Base-by-base conservation (phyloP, 768 basidiomycete genomes). In the Mrakia frigida region DNA sequence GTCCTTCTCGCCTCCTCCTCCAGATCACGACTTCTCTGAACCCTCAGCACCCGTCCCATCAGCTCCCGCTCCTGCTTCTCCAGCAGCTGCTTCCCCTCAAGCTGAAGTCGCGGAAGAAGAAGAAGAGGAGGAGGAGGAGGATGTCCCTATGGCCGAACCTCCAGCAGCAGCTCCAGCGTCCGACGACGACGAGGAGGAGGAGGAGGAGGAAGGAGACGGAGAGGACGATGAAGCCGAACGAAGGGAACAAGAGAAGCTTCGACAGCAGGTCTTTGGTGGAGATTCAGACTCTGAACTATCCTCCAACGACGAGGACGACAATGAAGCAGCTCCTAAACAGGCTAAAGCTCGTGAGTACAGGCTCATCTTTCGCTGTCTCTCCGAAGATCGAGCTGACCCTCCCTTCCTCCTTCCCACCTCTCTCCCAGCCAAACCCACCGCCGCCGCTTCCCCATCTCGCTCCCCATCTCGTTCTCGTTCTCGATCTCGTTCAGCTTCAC, bases 221-320 rank as follows among this genome's bases (percentile, higher is more conserved):
- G n/a, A 68, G 65, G 56, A 28, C 3, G 39, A 35, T 16, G 65
- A 21, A 7, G 65, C 65, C 3, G 65, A 67, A 11, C 33, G 37
- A n/a, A n/a, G n/a, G n/a, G n/a, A n/a, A 41, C 50, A 72, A 23
- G 33, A 16, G 2, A 53, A 33, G 31, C 71, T 72, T 31, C 46
- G 50, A 21, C 71, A 28, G 10, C 52, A 72, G 39, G 71, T 72
- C 9, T 72, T 72, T 7, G 71, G 71, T 56, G 70, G 43, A 50
- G 70, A 71, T 37, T 35, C 35, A n/a, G 71, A 72, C 39, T 72
- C 71, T 13, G 71, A 72, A 6, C 59, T 72, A 3, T 72, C 71
- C 9, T 56, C 53, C 0, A 52, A 72, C 59, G 71, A 72, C 31
- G 71, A 72, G 23, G 52, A 59, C n/a, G 46, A 60, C 18, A 6